Conservation (phyloP, 371 early-diverging fungal species). For the Mucor indicus region DNA sequence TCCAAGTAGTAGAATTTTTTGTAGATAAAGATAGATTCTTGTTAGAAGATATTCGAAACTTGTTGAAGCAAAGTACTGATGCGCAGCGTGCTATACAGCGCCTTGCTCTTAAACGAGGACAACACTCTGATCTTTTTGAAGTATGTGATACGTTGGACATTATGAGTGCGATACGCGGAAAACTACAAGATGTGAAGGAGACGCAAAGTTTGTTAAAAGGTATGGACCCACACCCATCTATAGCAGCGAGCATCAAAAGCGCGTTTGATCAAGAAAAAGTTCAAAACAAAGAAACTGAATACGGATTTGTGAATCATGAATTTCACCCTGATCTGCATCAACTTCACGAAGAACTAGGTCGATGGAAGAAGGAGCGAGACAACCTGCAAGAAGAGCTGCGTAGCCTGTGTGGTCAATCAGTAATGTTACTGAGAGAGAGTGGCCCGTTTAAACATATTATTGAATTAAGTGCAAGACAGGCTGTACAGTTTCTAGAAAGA, state of each 20-base stretch:
- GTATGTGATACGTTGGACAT: conserved; percentile 55
- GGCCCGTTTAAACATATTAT: conserved; percentile 50
- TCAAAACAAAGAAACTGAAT: conserved; percentile 32
- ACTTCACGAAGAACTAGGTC: conserved; percentile 25
- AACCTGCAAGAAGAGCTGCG: conserved; percentile 27
- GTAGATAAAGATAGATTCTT: conserved; percentile 37
- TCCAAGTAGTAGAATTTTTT: conserved; percentile 73
- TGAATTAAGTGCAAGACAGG: conserved; percentile 42
- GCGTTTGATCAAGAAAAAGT: conserved; percentile 45
- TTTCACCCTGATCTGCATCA: conserved; percentile 21
- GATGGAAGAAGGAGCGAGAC: conserved; percentile 18
- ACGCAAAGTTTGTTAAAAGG: not conserved
- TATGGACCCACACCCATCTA: conserved; percentile 27
- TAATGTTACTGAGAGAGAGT: conserved; percentile 29
- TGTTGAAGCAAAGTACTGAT: conserved; percentile 61
- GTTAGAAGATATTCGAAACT: conserved; percentile 46
- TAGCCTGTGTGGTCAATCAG: conserved; percentile 33
- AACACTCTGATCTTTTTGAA: conserved; percentile 64
- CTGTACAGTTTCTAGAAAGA: conserved; percentile 17
- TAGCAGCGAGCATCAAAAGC: conserved; percentile 29
- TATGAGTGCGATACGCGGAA: conserved; percentile 32
- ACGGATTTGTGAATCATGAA: conserved; percentile 47
- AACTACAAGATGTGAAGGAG: conserved; percentile 12
- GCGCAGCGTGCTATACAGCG: conserved; percentile 71
- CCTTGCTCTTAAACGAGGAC: conserved; percentile 61